Percentiles rank a stretch among this genome's conserved stretches.
Evolutionary conservation across 345 rosid species (phyloP).

Genomic region (Orychophragmus violaceus): DNA sequence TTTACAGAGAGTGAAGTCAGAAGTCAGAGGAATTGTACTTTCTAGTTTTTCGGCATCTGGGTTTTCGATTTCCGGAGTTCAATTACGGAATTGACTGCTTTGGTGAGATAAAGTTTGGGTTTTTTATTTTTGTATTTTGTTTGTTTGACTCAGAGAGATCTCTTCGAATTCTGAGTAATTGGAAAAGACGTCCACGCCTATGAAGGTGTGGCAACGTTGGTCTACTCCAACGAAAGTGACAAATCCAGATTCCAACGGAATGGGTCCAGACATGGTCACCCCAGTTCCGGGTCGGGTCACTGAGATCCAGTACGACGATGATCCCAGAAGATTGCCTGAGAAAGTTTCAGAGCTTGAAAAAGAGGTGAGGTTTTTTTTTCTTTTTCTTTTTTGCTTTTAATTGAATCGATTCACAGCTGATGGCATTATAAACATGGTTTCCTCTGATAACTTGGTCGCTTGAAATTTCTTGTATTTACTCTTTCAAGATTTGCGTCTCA

Average conservation of each 20-base stretch:
- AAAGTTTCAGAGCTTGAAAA: slow-evolving; percentile 62
- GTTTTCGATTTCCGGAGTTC: slow-evolving; percentile 5
- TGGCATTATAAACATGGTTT: not conserved
- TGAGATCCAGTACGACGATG: slow-evolving; percentile 34
- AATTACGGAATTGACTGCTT: slow-evolving; percentile 4
- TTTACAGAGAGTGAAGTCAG: slow-evolving; percentile 14
- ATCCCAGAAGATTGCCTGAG: slow-evolving; percentile 36
- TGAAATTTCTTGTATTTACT: not conserved
- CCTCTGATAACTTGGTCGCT: not conserved
- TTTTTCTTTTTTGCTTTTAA: not conserved
- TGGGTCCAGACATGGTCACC: slow-evolving; percentile 37
- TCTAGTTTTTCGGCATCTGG: slow-evolving; percentile 1
- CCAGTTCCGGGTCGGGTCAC: slow-evolving; percentile 36
- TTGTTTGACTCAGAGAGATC: slow-evolving; percentile 29
- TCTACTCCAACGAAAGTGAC: slow-evolving; percentile 45
- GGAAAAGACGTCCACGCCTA: slow-evolving; percentile 67
- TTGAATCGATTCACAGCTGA: slow-evolving; percentile 5
- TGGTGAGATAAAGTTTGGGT: slow-evolving; percentile 20
- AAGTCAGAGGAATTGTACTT: not conserved
- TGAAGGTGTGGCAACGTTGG: slow-evolving; percentile 68
- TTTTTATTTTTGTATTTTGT: not conserved
- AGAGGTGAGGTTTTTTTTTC: slow-evolving; percentile 49
- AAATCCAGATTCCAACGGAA: slow-evolving; percentile 28
- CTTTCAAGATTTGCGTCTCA: not conserved
- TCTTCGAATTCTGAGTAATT: slow-evolving; percentile 15